Evolutionary conservation across 371 early-diverging fungal species (phyloP).

Genomic region (Mucor plumbeus): DNA sequence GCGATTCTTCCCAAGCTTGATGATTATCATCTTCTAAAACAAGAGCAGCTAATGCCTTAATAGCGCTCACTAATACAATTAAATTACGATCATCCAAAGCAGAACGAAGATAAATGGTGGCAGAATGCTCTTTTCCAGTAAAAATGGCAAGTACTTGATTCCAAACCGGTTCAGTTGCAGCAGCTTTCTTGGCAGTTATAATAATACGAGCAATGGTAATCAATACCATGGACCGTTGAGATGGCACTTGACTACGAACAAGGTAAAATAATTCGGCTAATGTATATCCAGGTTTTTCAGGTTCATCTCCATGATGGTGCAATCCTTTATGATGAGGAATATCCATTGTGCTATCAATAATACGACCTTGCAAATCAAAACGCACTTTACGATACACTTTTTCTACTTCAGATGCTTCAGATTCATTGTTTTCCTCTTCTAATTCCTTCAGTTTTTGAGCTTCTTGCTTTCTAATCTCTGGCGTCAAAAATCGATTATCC

Average conservation of each 20-base stretch:
- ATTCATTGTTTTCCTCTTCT: conserved; percentile 16
- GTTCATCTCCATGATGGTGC: conserved; percentile 90
- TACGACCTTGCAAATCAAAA: conserved; percentile 80
- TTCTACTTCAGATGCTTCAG: conserved; percentile 21
- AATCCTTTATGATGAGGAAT: conserved; percentile 73
- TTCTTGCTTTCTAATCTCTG: conserved; percentile 12
- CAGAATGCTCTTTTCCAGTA: conserved; percentile 44
- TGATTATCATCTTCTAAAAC: conserved; percentile 35
- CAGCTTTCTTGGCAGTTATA: conserved; percentile 47
- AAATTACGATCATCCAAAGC: conserved; percentile 71
- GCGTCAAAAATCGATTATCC: conserved; percentile 41
- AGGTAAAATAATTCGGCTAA: conserved; percentile 82
- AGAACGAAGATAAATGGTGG: conserved; percentile 60
- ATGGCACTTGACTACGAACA: conserved; percentile 80
- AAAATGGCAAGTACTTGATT: conserved; percentile 41
- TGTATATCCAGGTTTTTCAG: conserved; percentile 87
- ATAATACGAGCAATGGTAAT: conserved; percentile 68
- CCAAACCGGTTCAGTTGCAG: conserved; percentile 29
- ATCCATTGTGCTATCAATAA: conserved; percentile 58
- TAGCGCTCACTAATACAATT: conserved; percentile 59
- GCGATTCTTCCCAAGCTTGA: conserved; percentile 13
- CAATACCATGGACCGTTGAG: conserved; percentile 80
- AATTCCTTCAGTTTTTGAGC: conserved; percentile 4
- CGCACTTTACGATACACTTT: conserved; percentile 51
- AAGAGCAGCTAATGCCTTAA: conserved; percentile 55